Evolutionary conservation across 2,329 filamentous ascomycete species (phyloP).

Genomic region (Neofusicoccum sp.): DNA sequence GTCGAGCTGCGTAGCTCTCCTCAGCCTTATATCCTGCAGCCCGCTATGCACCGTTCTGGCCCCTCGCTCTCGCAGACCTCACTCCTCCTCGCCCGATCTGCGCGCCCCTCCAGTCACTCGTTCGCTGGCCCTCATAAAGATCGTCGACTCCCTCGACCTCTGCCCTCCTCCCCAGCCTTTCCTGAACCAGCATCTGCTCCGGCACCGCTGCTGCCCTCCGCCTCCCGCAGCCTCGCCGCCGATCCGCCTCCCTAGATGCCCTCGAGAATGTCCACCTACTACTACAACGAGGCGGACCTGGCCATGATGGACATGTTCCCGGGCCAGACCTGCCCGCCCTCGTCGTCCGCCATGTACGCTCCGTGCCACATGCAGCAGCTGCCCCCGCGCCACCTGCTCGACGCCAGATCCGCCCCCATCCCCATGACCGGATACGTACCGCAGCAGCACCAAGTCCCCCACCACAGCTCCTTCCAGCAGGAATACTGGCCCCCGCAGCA

Average conservation of each 20-base stretch:
- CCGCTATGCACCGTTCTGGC: slow-evolving; percentile 14
- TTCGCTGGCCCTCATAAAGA: slow-evolving; percentile 3
- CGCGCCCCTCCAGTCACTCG: neutral
- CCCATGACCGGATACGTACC: slow-evolving; percentile 18
- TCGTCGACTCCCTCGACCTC: slow-evolving; percentile 4
- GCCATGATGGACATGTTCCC: slow-evolving; percentile 41
- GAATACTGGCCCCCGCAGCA: slow-evolving; percentile 20
- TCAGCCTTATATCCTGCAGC: slow-evolving; percentile 23
- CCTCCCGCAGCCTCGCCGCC: slow-evolving; percentile 2
- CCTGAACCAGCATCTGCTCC: neutral
- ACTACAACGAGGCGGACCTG: slow-evolving; percentile 36
- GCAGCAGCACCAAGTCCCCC: slow-evolving; percentile 3
- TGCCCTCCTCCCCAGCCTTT: neutral
- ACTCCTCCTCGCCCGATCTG: slow-evolving; percentile 3
- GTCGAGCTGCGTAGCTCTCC: slow-evolving; percentile 21
- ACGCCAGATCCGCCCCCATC: slow-evolving; percentile 1
- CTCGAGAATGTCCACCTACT: slow-evolving; percentile 21
- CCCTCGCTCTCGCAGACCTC: slow-evolving; percentile 8
- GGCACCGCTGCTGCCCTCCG: neutral
- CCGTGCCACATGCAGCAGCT: slow-evolving; percentile 20
- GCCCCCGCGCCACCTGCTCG: slow-evolving; percentile 14
- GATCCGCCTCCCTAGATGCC: slow-evolving; percentile 12
- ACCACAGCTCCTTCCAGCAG: slow-evolving; percentile 16
- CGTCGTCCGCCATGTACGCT: slow-evolving; percentile 28
- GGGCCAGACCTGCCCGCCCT: slow-evolving; percentile 39